Conservation (phyloP, 768 basidiomycete species). For the Tephrocybe rancida region DNA sequence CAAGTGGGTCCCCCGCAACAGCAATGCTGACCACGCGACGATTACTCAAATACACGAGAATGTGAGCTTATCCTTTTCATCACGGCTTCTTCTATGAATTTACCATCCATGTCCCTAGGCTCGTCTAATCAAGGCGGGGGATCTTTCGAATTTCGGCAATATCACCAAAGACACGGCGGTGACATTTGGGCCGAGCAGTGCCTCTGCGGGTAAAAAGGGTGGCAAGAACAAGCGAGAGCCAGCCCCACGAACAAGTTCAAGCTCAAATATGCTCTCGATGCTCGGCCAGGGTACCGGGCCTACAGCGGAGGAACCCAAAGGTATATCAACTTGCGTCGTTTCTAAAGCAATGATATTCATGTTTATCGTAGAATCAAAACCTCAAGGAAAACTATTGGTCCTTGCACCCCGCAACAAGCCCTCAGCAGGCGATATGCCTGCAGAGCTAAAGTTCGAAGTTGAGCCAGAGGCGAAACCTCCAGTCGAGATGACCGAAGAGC, state of each 20-base stretch:
- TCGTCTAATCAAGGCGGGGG: constrained; percentile 77
- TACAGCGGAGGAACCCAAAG: constrained; percentile 57
- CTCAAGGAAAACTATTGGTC: constrained; percentile 70
- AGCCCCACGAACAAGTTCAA: constrained; percentile 76
- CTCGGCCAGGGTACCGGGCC: constrained; percentile 67
- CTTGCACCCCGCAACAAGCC: constrained; percentile 82
- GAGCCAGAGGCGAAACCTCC: constrained; percentile 48
- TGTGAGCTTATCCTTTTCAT: constrained; percentile 46
- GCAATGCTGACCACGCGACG: constrained; percentile 78
- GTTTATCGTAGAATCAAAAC: constrained; percentile 47
- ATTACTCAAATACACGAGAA: constrained; percentile 87
- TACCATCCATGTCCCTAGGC: constrained; percentile 48
- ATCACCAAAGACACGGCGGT: constrained; percentile 67
- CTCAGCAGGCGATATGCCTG: constrained; percentile 34
- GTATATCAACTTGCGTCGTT: constrained; percentile 33
- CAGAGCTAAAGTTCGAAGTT: constrained; percentile 30
- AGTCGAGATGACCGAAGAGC: constrained; percentile 60
- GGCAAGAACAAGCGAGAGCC: constrained; percentile 72
- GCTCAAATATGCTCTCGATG: constrained; percentile 87
- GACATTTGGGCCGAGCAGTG: constrained; percentile 83
- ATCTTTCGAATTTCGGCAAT: constrained; percentile 88
- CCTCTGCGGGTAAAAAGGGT: constrained; percentile 78
- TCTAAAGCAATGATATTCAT: constrained; percentile 17
- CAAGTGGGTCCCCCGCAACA: constrained; percentile 77
- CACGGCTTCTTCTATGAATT: not conserved